Conservation (phyloP, 129 eudicot genomes). For the Daucus carota region DNA sequence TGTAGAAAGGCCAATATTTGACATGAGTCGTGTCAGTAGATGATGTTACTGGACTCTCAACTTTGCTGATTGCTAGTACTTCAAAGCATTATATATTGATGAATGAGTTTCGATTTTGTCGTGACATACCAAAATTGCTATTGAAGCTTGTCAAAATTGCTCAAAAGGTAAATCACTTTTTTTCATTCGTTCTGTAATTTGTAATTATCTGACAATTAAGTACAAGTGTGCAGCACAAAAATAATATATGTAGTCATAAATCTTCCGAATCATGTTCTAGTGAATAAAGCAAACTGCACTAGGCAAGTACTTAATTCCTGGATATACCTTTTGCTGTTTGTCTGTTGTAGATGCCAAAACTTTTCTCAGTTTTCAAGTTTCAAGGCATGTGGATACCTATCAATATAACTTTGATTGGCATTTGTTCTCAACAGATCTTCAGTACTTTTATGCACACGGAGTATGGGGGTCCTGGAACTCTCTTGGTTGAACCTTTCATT, state of each 20-base stretch:
- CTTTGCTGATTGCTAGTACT: background rate
- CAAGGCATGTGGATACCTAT: background rate
- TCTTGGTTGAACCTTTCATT: constrained; percentile 73
- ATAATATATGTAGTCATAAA: background rate
- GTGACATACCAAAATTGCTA: background rate
- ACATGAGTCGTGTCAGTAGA: background rate
- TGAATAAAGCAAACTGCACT: background rate
- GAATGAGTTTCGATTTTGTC: background rate
- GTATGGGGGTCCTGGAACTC: constrained; percentile 95
- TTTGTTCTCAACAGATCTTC: constrained; percentile 43
- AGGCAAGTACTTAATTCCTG: background rate
- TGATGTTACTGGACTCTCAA: background rate
- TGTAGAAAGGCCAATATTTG: background rate
- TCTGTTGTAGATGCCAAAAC: background rate
- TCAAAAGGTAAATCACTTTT: background rate
- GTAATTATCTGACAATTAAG: background rate
- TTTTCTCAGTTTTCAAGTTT: background rate
- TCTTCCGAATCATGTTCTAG: background rate
- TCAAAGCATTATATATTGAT: background rate
- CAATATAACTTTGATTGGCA: background rate
- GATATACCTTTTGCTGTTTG: background rate
- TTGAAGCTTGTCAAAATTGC: background rate
- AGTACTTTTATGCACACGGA: constrained; percentile 65
- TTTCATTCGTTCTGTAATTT: background rate
- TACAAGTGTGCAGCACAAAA: background rate